phyloP scores from a whole-genome alignment of 371 early-diverging fungal genomes.

The Rhizopus delemar region DNA sequence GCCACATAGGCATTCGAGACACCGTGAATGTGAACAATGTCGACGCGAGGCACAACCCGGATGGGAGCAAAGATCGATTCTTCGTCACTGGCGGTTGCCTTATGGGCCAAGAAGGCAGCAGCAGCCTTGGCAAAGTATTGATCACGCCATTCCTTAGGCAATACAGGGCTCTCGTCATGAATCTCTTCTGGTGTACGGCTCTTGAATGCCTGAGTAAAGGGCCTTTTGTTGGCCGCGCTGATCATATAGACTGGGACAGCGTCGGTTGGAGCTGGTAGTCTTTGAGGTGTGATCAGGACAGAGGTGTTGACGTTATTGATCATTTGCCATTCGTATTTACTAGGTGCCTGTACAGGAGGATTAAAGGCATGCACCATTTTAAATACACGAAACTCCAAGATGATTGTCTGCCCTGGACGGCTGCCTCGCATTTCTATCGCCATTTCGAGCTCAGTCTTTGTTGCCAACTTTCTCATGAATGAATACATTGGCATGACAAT shows the following conservation, averaged over 20 bases:
- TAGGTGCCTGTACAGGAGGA: conserved; percentile 32
- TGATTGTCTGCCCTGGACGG: conserved; percentile 34
- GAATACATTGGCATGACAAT: conserved; percentile 67
- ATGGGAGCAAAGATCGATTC: conserved; percentile 57
- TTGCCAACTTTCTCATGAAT: conserved; percentile 42
- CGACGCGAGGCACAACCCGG: conserved; percentile 34
- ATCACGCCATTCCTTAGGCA: conserved; percentile 68
- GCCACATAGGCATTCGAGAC: conserved; percentile 66
- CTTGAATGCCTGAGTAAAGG: conserved; percentile 62
- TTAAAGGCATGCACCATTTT: conserved; percentile 45
- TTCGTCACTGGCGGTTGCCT: conserved; percentile 50
- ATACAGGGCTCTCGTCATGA: conserved; percentile 47
- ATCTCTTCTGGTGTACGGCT: conserved; percentile 47
- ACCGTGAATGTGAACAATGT: conserved; percentile 66
- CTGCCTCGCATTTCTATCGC: conserved; percentile 56
- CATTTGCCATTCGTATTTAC: conserved; percentile 27
- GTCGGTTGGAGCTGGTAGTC: conserved; percentile 20
- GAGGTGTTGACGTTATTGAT: conserved; percentile 35
- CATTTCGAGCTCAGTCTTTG: conserved; percentile 38
- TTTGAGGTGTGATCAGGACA: conserved; percentile 25
- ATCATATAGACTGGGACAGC: conserved; percentile 61
- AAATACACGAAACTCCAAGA: conserved; percentile 52
- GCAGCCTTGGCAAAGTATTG: conserved; percentile 66
- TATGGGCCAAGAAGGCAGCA: conserved; percentile 54
- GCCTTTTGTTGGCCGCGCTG: conserved; percentile 56